phyloP scores from a whole-genome alignment of 106 monocot genomes.

The Acorus gramineus region DNA sequence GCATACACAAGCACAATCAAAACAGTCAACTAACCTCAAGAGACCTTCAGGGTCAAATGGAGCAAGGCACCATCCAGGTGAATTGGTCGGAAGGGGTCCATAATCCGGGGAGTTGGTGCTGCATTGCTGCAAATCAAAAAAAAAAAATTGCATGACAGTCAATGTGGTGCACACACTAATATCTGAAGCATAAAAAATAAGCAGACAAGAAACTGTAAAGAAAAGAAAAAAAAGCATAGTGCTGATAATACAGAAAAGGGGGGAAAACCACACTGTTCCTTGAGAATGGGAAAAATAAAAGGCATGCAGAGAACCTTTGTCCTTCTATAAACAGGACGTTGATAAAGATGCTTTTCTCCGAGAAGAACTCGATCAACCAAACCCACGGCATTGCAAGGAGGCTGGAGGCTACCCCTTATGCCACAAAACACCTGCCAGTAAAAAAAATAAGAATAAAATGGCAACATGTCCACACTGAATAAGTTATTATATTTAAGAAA shows the following conservation, averaged over 20 bases:
- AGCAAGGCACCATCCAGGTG: conserved; percentile 85
- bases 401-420: conserved; percentile 58
- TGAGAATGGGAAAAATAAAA: not conserved
- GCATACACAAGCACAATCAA: not conserved
- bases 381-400: conserved; percentile 95
- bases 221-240: not conserved
- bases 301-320: conserved; percentile 51
- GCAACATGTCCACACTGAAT: not conserved
- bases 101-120: conserved; percentile 90
- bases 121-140: conserved; percentile 48
- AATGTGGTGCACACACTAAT: no score
- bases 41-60: conserved; percentile 97
- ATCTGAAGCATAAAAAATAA: no score
- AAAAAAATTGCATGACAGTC: not conserved
- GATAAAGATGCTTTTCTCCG: conserved; percentile 78
- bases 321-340: conserved; percentile 77
- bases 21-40: conserved; percentile 46
- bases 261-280: not conserved
- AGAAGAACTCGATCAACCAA: conserved; percentile 70
- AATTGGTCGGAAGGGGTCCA: conserved; percentile 75
- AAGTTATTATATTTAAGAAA: no score
- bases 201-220: not conserved
- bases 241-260: not conserved
- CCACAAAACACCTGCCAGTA: conserved; percentile 64
- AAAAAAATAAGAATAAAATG: conserved; percentile 3